Conservation (phyloP, 768 basidiomycete species). For the Hydnomerulius pinastri region DNA sequence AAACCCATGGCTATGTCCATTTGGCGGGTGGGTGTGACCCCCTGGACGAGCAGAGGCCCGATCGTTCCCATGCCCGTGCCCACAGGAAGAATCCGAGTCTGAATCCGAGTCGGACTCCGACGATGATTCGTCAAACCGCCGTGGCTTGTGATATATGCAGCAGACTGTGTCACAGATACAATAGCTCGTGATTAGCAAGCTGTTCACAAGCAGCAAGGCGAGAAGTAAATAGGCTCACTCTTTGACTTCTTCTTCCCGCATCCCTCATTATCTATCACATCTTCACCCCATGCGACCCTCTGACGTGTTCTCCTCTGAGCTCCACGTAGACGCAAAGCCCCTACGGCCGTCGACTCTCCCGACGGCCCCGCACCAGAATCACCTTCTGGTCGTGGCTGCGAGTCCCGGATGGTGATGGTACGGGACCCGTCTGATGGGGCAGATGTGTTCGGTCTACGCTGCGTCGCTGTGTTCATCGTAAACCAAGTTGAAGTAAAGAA, state of each 20-base stretch:
- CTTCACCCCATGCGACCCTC: slow-evolving; percentile 81
- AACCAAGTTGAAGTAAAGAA: neutral
- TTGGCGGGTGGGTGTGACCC: slow-evolving; percentile 5
- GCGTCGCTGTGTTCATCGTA: slow-evolving; percentile 24
- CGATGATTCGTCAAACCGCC: slow-evolving; percentile 80
- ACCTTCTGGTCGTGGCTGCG: slow-evolving; percentile 34
- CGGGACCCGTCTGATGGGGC: slow-evolving; percentile 55
- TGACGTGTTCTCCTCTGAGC: slow-evolving; percentile 45
- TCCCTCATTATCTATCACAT: slow-evolving; percentile 89
- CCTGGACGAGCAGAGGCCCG: slow-evolving; percentile 11
- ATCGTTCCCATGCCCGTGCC: slow-evolving; percentile 1
- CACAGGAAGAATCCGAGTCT: slow-evolving; percentile 29
- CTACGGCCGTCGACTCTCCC: slow-evolving; percentile 33
- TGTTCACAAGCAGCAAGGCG: too few species aligned
- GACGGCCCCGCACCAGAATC: slow-evolving; percentile 23
- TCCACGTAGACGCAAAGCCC: slow-evolving; percentile 63
- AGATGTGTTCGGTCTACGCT: slow-evolving; percentile 38
- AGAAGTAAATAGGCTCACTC: slow-evolving; percentile 53
- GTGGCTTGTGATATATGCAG: slow-evolving; percentile 90
- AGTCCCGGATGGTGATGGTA: slow-evolving; percentile 48
- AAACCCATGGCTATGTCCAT: slow-evolving; percentile 2
- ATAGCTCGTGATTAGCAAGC: too few species aligned
- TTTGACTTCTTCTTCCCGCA: slow-evolving; percentile 91
- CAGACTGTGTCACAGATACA: too few species aligned
- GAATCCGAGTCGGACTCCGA: slow-evolving; percentile 59